phyloP scores from a whole-genome alignment of 495 filamentous ascomycete genomes.

The Penicillium soppii region DNA sequence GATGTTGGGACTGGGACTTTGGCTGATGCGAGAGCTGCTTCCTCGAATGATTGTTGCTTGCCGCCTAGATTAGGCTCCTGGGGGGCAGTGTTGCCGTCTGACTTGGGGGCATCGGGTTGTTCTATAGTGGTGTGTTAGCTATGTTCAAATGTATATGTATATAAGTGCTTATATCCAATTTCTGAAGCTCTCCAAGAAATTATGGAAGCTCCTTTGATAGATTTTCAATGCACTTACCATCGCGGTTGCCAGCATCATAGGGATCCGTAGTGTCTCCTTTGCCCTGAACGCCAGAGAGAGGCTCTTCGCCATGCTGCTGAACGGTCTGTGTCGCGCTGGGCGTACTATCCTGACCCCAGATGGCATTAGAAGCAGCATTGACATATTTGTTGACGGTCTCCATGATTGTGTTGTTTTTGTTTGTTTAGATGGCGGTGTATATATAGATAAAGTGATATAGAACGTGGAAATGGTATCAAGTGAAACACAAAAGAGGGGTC shows the following conservation, averaged over 20 bases:
- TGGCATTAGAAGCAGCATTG: constrained; percentile 31
- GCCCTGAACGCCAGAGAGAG: constrained; percentile 42
- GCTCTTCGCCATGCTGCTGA: constrained; percentile 35
- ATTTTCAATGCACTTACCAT: constrained; percentile 27
- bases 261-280: constrained; percentile 37
- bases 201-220: not conserved
- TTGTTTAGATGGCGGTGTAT: no score
- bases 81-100: constrained; percentile 25
- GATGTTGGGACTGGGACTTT: no score
- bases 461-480: not conserved
- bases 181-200: no score
- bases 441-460: not conserved
- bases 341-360: constrained; percentile 31
- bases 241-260: constrained; percentile 45
- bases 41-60: not conserved
- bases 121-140: constrained; percentile 16
- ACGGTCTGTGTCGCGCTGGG: constrained; percentile 6
- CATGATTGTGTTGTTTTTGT: constrained; percentile 24
- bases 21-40: not conserved
- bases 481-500: not conserved
- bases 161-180: no score
- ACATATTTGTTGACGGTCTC: constrained; percentile 38
- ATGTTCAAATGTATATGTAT: no score
- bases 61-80: constrained; percentile 13
- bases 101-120: constrained; percentile 30